phyloP scores from a whole-genome alignment of 164 flowering plant genomes.

The Magnolia changhungtana region DNA sequence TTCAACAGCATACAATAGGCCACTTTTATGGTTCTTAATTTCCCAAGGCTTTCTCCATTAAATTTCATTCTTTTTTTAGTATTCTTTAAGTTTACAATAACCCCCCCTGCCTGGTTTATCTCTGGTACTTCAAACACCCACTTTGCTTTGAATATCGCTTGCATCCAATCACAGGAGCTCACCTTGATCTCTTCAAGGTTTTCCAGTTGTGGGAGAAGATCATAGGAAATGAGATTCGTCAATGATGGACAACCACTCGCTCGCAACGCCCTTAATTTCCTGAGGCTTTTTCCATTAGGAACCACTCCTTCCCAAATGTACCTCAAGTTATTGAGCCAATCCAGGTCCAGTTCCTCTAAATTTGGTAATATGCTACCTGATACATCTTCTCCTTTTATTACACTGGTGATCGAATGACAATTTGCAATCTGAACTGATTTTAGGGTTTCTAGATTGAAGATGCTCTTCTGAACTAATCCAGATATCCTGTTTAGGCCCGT shows the following conservation, averaged over 20 bases:
- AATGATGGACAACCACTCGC: not conserved
- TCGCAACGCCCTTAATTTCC: not conserved
- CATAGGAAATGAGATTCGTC: not conserved
- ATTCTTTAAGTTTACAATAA: too few species aligned
- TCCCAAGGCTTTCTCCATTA: too few species aligned
- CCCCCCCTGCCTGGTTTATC: too few species aligned
- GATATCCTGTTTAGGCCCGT: not conserved
- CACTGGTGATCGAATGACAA: not conserved
- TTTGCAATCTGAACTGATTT: too few species aligned
- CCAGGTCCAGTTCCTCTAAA: not conserved
- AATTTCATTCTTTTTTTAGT: too few species aligned
- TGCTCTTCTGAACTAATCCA: not conserved
- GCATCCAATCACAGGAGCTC: not conserved
- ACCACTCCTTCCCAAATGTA: not conserved
- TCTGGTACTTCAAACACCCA: too few species aligned
- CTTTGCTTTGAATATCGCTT: too few species aligned
- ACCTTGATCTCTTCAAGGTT: not conserved
- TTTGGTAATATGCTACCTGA: not conserved
- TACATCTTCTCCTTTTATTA: conserved; percentile 1
- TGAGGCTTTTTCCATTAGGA: not conserved
- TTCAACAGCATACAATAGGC: too few species aligned
- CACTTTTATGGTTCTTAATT: too few species aligned
- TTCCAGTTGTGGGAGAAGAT: not conserved
- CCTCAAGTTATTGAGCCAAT: not conserved
- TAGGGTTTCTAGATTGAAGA: not conserved